phyloP scores from a whole-genome alignment of 306 rosid genomes.

The Cicer cuneatum region DNA sequence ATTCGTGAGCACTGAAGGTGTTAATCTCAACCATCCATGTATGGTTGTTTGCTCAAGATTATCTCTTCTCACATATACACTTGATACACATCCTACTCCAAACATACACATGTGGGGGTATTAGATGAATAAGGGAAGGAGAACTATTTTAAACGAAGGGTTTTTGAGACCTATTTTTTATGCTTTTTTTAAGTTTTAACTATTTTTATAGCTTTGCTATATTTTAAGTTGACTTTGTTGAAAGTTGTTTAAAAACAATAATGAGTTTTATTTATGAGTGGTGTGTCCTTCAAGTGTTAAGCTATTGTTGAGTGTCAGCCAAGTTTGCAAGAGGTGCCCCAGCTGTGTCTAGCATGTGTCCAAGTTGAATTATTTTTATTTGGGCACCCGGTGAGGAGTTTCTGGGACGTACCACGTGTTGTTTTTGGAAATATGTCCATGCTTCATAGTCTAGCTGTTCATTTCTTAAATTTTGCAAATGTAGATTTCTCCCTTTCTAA shows the following conservation, averaged over 20 bases:
- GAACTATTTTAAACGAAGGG: neutral
- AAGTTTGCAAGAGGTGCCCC: neutral
- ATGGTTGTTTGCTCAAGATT: neutral
- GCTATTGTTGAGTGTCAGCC: neutral
- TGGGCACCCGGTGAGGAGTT: neutral
- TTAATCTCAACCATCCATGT: slow-evolving; percentile 7
- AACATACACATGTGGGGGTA: neutral
- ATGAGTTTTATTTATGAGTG: neutral
- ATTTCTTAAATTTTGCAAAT: slow-evolving; percentile 25
- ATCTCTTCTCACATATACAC: slow-evolving; percentile 2
- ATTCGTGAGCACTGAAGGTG: neutral
- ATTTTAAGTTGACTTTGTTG: neutral
- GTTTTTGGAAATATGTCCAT: neutral
- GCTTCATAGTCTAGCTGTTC: slow-evolving; percentile 15
- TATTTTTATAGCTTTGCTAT: neutral
- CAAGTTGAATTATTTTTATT: neutral
- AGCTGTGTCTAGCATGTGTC: neutral
- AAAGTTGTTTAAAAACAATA: neutral
- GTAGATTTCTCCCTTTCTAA: slow-evolving; percentile 43
- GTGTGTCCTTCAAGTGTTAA: neutral
- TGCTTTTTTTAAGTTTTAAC: neutral
- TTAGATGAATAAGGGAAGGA: neutral
- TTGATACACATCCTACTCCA: slow-evolving; percentile 1
- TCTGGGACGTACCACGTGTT: neutral
- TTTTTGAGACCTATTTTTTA: neutral